phyloP scores from a whole-genome alignment of 768 basidiomycete species.

The Rhizopogon vesiculosus region DNA sequence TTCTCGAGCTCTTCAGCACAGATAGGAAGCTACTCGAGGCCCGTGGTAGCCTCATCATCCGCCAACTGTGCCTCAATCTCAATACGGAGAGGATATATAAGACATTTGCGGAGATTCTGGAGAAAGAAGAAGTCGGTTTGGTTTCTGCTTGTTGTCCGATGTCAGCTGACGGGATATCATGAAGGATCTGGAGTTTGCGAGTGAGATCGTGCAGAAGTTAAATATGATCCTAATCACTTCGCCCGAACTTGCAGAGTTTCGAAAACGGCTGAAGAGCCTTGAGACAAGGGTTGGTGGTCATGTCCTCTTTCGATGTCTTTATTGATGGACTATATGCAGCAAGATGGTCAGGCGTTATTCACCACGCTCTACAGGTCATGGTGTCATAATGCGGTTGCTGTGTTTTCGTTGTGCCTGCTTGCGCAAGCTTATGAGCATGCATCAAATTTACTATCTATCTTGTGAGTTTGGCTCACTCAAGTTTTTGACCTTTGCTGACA shows the following conservation, averaged over 20 bases:
- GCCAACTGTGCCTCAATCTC: constrained; percentile 89
- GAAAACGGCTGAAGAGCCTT: constrained; percentile 86
- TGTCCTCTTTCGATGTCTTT: background rate
- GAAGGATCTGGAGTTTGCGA: constrained; percentile 96
- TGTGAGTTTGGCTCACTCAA: constrained; percentile 46
- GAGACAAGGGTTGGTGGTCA: constrained; percentile 73
- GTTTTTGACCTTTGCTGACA: background rate
- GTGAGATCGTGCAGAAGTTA: constrained; percentile 95
- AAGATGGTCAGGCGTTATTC: constrained; percentile 96
- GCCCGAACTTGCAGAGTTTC: constrained; percentile 92
- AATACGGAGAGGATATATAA: constrained; percentile 95
- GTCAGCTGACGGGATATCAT: background rate
- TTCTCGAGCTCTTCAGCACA: constrained; percentile 92
- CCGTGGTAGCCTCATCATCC: constrained; percentile 91
- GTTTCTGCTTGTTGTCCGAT: background rate
- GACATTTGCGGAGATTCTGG: constrained; percentile 94
- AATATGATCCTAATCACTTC: constrained; percentile 96
- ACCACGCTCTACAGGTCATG: constrained; percentile 93
- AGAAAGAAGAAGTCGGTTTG: constrained; percentile 86
- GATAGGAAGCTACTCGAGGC: constrained; percentile 87
- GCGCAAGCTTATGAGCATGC: constrained; percentile 99
- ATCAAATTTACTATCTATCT: constrained; percentile 91
- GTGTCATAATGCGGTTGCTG: constrained; percentile 98
- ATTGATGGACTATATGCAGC: constrained; percentile 31
- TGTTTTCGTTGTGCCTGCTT: constrained; percentile 91